Conservation (phyloP, 2,329 filamentous ascomycete species). For the Allantophomopsis lycopodina region DNA sequence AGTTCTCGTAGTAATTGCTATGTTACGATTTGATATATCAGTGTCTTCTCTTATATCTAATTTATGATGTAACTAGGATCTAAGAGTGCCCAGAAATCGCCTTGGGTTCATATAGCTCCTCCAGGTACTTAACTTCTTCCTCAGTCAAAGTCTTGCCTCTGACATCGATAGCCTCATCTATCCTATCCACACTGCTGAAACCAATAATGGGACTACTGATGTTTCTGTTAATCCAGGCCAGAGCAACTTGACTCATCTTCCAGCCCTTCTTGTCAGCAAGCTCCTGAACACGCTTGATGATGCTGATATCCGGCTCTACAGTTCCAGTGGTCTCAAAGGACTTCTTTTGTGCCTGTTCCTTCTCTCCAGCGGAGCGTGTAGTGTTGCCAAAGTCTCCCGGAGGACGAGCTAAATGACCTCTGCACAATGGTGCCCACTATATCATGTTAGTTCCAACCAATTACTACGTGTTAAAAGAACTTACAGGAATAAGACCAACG, state of each 20-base stretch:
- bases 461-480: background rate
- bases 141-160: conserved; percentile 26
- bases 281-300: conserved; percentile 38
- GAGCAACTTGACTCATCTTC: conserved; percentile 42
- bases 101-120: conserved; percentile 37
- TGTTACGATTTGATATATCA: too few relatives aligned
- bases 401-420: conserved; percentile 19
- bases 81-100: conserved; percentile 16
- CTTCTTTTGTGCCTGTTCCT: conserved; percentile 15
- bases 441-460: background rate
- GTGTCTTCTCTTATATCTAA: background rate
- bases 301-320: conserved; percentile 31
- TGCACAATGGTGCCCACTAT: conserved; percentile 19
- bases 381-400: conserved; percentile 10
- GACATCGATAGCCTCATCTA: conserved; percentile 35
- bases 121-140: conserved; percentile 37
- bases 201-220: conserved; percentile 36
- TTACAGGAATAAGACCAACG: conserved; percentile 24
- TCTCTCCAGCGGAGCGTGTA: conserved; percentile 11
- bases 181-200: conserved; percentile 30
- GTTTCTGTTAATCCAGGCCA: conserved; percentile 36
- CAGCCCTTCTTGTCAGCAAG: conserved; percentile 39
- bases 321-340: conserved; percentile 14
- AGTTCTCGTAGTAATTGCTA: too few relatives aligned
- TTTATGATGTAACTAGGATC: background rate